Evolutionary conservation across 176 grass and related monocot genomes (phyloP).

Genomic region (Aegilops speltoides): DNA sequence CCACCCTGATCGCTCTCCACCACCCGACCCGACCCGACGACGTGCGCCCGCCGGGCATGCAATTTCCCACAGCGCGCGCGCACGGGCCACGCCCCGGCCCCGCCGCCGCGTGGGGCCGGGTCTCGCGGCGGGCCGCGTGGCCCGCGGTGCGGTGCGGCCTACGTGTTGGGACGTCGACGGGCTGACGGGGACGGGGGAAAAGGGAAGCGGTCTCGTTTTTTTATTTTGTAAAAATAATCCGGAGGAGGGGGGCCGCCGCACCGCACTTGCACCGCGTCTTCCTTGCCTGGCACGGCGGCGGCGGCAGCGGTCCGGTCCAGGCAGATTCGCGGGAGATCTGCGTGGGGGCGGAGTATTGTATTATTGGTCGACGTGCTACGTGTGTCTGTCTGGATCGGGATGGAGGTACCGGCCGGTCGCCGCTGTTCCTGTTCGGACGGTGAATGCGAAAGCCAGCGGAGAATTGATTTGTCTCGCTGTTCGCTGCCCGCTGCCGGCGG

Average conservation of each 20-base stretch:
- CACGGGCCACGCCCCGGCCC: neutral
- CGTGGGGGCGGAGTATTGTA: neutral
- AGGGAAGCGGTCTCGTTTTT: neutral
- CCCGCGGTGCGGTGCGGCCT: slow-evolving; percentile 35
- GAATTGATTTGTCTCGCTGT: neutral
- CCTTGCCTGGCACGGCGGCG: slow-evolving; percentile 39
- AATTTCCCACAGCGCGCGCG: neutral
- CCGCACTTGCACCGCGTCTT: slow-evolving; percentile 22
- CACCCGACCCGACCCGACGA: neutral
- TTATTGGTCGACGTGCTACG: slow-evolving; percentile 11
- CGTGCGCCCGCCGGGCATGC: neutral
- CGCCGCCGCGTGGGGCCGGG: neutral
- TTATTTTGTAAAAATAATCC: neutral
- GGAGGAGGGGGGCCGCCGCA: neutral
- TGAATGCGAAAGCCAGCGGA: neutral
- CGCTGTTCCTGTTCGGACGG: slow-evolving; percentile 6
- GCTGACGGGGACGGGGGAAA: neutral
- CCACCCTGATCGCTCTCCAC: neutral
- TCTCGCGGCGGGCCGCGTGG: slow-evolving; percentile 27
- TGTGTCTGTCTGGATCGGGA: too few species aligned
- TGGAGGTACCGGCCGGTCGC: too few species aligned
- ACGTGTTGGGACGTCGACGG: slow-evolving; percentile 23
- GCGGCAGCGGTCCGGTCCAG: neutral
- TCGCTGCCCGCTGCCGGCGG: neutral
- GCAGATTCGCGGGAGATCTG: slow-evolving; percentile 17